These are phyloP conservation scores for Globisporangium spinosum DNA, from an alignment of 352 stramenopile genomes.

Conservation along the genomic window DNA sequence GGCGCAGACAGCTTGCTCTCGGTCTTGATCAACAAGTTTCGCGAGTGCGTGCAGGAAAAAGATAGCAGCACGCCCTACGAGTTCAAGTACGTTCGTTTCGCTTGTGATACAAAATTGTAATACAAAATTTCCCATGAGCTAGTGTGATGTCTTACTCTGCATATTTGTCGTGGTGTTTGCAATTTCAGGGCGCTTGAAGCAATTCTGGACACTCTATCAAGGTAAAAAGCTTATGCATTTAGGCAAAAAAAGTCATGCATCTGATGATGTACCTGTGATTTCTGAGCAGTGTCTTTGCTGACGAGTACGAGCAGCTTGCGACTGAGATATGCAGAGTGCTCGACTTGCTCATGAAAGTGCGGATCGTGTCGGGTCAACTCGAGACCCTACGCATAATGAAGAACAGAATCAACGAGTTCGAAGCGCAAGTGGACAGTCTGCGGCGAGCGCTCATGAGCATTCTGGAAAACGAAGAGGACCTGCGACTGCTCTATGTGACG, in stretches of 20 bases:
- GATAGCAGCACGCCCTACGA: background rate
- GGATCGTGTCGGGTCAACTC: conserved; percentile 44
- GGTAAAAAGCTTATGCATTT: background rate
- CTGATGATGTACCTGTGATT: background rate
- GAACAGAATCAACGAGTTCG: conserved; percentile 69
- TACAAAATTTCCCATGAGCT: no score
- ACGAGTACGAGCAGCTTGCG: conserved; percentile 12
- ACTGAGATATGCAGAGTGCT: conserved; percentile 22
- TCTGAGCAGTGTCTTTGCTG: background rate
- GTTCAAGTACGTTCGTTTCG: background rate
- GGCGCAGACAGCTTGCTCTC: conserved; percentile 37
- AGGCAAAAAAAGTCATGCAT: background rate
- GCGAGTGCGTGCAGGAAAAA: conserved; percentile 16
- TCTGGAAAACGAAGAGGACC: conserved; percentile 64
- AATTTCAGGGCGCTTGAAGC: conserved; percentile 3
- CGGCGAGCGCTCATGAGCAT: conserved; percentile 60
- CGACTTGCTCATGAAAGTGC: conserved; percentile 45
- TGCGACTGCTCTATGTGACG: conserved; percentile 60
- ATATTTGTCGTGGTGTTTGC: conserved; percentile 2
- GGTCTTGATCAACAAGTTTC: conserved; percentile 32
- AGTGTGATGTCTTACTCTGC: no score
- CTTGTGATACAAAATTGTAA: no score
- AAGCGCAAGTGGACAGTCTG: conserved; percentile 59
- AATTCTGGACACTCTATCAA: conserved; percentile 6
- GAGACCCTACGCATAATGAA: conserved; percentile 66